Evolutionary conservation across 2,329 filamentous ascomycete genomes (phyloP).

Genomic region (Chaetomium olivaceum): DNA sequence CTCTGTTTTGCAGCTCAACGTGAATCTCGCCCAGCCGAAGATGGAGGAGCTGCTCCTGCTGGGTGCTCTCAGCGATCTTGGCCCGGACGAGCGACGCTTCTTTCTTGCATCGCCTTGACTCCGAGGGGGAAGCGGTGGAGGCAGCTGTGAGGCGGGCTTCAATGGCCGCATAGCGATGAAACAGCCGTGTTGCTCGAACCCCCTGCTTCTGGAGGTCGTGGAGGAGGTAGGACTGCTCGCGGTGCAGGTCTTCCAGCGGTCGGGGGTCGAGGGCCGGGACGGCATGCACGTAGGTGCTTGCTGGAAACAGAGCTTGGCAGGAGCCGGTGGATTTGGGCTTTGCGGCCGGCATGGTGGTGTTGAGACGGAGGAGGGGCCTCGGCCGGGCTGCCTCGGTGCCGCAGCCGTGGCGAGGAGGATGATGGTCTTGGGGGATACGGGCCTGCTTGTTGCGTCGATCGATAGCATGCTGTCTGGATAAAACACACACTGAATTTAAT

Average conservation of each 20-base stretch:
- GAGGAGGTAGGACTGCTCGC: slow-evolving; percentile 51
- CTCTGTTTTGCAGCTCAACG: slow-evolving; percentile 50
- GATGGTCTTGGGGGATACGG: slow-evolving; percentile 22
- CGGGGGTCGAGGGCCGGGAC: slow-evolving; percentile 41
- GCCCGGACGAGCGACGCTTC: slow-evolving; percentile 44
- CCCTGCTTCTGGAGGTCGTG: slow-evolving; percentile 45
- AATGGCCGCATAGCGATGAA: slow-evolving; percentile 41
- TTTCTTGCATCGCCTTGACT: slow-evolving; percentile 40
- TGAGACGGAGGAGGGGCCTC: background rate
- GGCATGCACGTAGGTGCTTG: slow-evolving; percentile 11
- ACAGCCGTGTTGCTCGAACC: slow-evolving; percentile 41
- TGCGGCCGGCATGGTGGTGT: background rate
- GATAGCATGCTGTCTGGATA: slow-evolving; percentile 6
- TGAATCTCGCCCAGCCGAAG: slow-evolving; percentile 51
- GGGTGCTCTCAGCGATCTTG: slow-evolving; percentile 47
- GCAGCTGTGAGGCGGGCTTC: slow-evolving; percentile 37
- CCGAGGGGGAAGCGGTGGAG: background rate
- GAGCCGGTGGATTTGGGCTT: background rate
- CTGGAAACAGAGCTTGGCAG: background rate
- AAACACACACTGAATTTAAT: background rate
- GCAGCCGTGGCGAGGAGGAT: background rate
- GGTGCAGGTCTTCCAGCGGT: slow-evolving; percentile 45
- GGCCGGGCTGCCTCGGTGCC: background rate
- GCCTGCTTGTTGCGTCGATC: background rate
- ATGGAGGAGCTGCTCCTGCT: slow-evolving; percentile 50